These are phyloP conservation scores for Lasiodiplodia hormozganensis DNA, from an alignment of 2,329 filamentous ascomycete species.

Conservation along the genomic window DNA sequence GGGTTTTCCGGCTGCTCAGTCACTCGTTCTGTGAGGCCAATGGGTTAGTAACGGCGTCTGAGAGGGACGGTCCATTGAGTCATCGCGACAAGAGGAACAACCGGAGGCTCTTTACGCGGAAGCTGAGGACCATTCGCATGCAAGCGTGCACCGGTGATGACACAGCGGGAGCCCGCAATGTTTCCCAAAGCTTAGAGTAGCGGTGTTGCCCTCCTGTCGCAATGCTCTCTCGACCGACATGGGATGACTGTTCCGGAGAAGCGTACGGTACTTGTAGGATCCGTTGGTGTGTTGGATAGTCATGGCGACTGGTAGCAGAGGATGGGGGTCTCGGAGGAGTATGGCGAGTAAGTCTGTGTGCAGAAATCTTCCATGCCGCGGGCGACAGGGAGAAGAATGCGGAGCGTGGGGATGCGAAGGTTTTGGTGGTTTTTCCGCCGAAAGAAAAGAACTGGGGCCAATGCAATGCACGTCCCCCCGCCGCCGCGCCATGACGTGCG, in stretches of 20 bases:
- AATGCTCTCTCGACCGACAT: background rate
- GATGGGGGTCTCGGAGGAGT: constrained; percentile 28
- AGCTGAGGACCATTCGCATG: background rate
- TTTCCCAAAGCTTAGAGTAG: background rate
- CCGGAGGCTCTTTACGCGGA: background rate
- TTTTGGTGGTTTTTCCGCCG: constrained; percentile 10
- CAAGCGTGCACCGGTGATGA: background rate
- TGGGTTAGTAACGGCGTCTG: constrained; percentile 4
- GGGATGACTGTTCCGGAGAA: constrained; percentile 6
- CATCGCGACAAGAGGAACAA: background rate
- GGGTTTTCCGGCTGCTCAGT: constrained; percentile 83
- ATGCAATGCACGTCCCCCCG: constrained; percentile 20
- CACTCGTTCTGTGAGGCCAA: constrained; percentile 10
- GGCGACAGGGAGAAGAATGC: background rate
- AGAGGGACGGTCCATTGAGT: background rate
- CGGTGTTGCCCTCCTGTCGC: background rate
- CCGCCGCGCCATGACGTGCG: constrained; percentile 23
- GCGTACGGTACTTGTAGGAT: constrained; percentile 28
- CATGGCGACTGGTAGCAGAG: constrained; percentile 31
- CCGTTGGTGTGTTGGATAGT: constrained; percentile 22
- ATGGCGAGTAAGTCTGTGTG: constrained; percentile 27
- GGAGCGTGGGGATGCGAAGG: constrained; percentile 19
- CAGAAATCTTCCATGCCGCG: constrained; percentile 27
- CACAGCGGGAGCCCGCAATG: too few species aligned
- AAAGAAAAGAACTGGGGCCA: constrained; percentile 20